Evolutionary conservation across 805 yeast species (phyloP).

Genomic region (Wickerhamiella occidentalis): DNA sequence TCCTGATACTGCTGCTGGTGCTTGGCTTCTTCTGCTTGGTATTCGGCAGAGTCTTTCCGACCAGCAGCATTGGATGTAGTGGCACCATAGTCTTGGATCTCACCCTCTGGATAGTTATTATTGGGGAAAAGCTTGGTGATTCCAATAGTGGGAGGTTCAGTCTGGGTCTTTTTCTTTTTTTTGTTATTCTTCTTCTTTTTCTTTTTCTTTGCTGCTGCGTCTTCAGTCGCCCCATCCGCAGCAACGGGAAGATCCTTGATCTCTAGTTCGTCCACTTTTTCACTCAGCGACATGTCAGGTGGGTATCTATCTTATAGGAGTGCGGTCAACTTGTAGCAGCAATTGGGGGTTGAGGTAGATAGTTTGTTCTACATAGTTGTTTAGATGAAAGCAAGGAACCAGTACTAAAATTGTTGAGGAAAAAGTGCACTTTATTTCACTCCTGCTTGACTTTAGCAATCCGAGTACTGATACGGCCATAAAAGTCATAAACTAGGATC

Average conservation of each 20-base stretch:
- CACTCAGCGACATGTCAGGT: conserved; percentile 5
- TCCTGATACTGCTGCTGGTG: conserved; percentile 56
- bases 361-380: too few relatives aligned
- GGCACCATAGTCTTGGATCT: conserved; percentile 9
- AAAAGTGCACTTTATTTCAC: background rate
- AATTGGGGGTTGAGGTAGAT: too few relatives aligned
- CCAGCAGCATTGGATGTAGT: conserved; percentile 24
- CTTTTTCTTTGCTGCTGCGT: conserved; percentile 28
- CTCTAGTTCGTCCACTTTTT: conserved; percentile 13
- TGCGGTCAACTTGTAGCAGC: too few relatives aligned
- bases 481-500: conserved; percentile 39
- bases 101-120: conserved; percentile 30
- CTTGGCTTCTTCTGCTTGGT: conserved; percentile 47
- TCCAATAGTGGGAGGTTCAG: conserved; percentile 42
- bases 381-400: too few relatives aligned
- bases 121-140: conserved; percentile 59
- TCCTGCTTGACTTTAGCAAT: background rate
- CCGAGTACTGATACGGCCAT: conserved; percentile 16
- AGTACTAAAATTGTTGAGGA: too few relatives aligned
- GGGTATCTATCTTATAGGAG: too few relatives aligned
- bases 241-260: conserved; percentile 17
- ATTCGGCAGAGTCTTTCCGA: conserved; percentile 78
- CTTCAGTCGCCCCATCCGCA: conserved; percentile 23
- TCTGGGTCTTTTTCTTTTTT: conserved; percentile 41
- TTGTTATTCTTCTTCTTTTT: conserved; percentile 49